Evolutionary conservation across 2,329 filamentous ascomycete genomes (phyloP).

Genomic region (Colletotrichum cordylinicola): DNA sequence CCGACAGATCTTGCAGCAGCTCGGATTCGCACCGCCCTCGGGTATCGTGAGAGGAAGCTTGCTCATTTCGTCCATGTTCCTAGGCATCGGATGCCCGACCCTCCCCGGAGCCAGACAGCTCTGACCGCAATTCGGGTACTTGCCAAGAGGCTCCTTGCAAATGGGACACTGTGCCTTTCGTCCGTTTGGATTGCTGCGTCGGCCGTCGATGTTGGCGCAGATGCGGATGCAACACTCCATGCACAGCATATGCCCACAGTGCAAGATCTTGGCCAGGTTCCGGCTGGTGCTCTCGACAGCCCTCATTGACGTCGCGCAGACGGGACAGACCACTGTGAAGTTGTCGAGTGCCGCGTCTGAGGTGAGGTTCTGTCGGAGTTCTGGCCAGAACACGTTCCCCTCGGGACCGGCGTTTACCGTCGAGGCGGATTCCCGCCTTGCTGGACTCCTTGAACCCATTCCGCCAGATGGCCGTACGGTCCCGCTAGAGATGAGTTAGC

Average conservation of each 20-base stretch:
- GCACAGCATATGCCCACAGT: constrained; percentile 22
- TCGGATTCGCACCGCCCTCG: constrained; percentile 8
- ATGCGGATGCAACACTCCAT: constrained; percentile 1
- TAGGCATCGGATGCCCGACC: background rate
- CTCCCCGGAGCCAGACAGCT: background rate
- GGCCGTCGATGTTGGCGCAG: background rate
- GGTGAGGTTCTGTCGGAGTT: background rate
- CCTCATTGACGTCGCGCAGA: constrained; percentile 10
- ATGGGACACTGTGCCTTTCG: constrained; percentile 1
- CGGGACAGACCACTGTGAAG: constrained; percentile 5
- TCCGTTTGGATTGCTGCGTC: background rate
- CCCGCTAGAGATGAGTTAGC: background rate
- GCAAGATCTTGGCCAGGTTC: background rate
- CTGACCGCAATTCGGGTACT: background rate
- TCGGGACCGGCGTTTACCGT: background rate
- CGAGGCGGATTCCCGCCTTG: background rate
- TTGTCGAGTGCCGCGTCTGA: background rate
- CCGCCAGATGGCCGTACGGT: background rate
- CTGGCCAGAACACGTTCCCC: constrained; percentile 9
- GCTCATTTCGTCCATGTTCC: background rate
- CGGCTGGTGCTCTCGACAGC: constrained; percentile 4
- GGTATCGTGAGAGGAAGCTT: constrained; percentile 5
- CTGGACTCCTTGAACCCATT: background rate
- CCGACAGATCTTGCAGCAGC: constrained; percentile 6
- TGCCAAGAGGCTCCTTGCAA: constrained; percentile 7